Evolutionary conservation across 75 land plant genomes (phyloP), one percentile per base, ranked within the genome.

Genomic region (Ceratopteris richardii): DNA sequence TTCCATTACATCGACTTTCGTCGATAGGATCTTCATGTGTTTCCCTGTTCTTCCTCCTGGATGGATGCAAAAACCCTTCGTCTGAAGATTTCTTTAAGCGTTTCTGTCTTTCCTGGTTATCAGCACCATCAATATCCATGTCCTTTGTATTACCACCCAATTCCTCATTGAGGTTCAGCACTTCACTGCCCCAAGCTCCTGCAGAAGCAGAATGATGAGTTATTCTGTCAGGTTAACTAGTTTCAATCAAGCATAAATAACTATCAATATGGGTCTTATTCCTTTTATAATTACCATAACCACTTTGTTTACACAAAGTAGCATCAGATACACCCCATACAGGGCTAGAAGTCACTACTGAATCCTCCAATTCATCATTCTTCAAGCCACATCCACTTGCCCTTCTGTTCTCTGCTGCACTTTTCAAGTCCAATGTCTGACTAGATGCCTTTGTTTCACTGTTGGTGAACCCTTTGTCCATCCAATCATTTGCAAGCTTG

Each of bases 111-210:
- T 46, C 50, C 18, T 14, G 4, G 50, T 14, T 14, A 46, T 14
- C 50, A 46, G 13, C 50, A 46, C 14, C 50, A 46, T n/a, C 50
- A 46, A 5, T 17, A 46, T 17, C 22, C 50, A 46, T 40, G 42
- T 40, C 22, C 14, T 33, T 3, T 33, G 3, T 9, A 9, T 33
- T 9, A 33, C 37, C 37, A 3, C 37, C 3, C 9, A 3, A 4
- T 4, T 9, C 37, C 3, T 9, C 7, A 33, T 33, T 9, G 37
- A 33, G 37, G 9, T n/a, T n/a, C n/a, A n/a, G 42, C 13, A 40
- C 13, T 10, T 40, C 14, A 10, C 42, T 40, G 42, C 9, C 13
- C 42, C 14, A 14, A 10, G 42, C 14, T 40, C 42, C 42, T 10
- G 13, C 42, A 9, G 14, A 9, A 10, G 42, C 14, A 14, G 14